Percentiles rank a stretch among this genome's conserved stretches.
Conservation (phyloP, 257 asterid genomes). For the Solanum virginianum region DNA sequence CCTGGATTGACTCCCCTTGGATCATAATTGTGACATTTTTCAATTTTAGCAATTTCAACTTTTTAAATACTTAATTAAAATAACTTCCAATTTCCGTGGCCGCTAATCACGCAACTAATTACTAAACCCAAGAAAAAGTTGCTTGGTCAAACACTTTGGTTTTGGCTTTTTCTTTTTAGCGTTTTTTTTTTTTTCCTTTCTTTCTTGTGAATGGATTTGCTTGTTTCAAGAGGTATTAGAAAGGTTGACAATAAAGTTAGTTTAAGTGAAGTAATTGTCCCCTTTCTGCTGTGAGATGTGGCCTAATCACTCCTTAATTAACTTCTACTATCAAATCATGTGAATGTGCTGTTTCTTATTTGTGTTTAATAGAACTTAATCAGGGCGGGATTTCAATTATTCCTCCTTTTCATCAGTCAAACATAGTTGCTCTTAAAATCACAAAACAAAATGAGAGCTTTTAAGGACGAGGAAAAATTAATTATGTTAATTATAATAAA, state of each 20-base stretch:
- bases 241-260: neutral
- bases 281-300: neutral
- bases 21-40: too few species aligned
- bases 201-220: neutral
- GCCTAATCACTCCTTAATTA: neutral
- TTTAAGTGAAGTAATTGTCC: neutral
- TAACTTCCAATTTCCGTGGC: neutral
- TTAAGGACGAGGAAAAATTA: neutral
- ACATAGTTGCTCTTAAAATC: neutral
- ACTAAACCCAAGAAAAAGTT: slow-evolving; percentile 11
- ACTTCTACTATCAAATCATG: neutral
- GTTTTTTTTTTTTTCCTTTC: neutral
- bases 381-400: neutral
- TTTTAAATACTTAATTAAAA: neutral
- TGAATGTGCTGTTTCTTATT: neutral
- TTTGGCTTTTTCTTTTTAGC: neutral
- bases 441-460: neutral
- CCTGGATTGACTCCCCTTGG: neutral
- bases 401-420: neutral
- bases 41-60: too few species aligned
- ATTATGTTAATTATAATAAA: neutral
- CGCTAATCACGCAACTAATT: slow-evolving; percentile 42
- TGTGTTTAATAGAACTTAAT: neutral
- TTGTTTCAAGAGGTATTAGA: neutral
- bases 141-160: slow-evolving; percentile 33